Evolutionary conservation across 2,329 filamentous ascomycete species (phyloP), one percentile per base, ranked within the genome.

Genomic region (Dothistroma septosporum): DNA sequence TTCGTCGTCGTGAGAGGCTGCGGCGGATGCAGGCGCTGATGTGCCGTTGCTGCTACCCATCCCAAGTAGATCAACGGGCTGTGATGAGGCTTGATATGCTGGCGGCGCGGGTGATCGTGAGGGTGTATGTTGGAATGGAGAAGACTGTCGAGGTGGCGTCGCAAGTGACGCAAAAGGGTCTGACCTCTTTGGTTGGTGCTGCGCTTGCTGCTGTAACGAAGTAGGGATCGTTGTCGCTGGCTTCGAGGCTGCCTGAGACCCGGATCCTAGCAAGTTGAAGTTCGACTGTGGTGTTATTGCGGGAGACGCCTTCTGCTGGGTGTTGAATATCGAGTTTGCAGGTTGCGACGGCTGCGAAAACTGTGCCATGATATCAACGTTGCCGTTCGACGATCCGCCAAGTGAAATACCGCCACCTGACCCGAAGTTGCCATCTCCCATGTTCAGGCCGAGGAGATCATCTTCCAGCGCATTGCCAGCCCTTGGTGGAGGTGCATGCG

Each of bases 391-490:
- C 28, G 61, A 55, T 12, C 59, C 62, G 6, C 92, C 92, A 19
- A 97, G 82, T 4, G 91, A 87, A 65, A 97, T 96, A 55, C 88
- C 88, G 52, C 93, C 92, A 6, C 87, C 85, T 70, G 90, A 85
- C 12, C 89, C 87, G 70, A 87, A 93, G 59, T 77, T 82, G 53
- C 83, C 81, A 60, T 89, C 87, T 53, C 86, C 86, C 70, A 99
- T 85, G 46, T 92, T 95, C 48, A 99, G 78, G 0, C 94, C 94
- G 4, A 99, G 81, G 8, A 99, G 80, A 72, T 99, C 94, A 73
- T 95, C 92, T 72, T 97, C 92, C 22, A 97, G 76, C 14, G 89
- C 87, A 57, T 84, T 86, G 0, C 84, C 78, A 60, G 85, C 83
- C 14, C 79, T 75, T 22, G 77, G 76, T 32, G 76, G 66, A 37